A percentile compares a stretch with the other conserved stretches of the same genome.
phyloP scores from a whole-genome alignment of 2,329 filamentous ascomycete species.

The Graphilbum ipis-grandicollis region DNA sequence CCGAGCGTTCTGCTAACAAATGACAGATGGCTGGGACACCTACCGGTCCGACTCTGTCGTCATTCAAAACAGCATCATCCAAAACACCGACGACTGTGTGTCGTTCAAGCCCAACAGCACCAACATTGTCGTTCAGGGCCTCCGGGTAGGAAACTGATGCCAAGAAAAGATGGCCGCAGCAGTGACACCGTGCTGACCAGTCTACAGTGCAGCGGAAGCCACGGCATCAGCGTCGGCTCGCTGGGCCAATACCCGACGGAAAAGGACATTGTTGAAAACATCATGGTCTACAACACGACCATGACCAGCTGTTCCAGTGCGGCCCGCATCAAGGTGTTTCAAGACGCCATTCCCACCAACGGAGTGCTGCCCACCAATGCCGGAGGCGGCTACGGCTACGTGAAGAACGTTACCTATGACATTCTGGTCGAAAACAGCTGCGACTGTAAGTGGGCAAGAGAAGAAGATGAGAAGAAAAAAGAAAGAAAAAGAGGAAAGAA shows the following conservation, averaged over 20 bases:
- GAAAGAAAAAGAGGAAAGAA: too few species aligned
- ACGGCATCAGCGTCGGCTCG: slow-evolving; percentile 44
- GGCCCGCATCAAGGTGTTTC: slow-evolving; percentile 46
- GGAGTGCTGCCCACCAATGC: background rate
- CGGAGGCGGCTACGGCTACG: slow-evolving; percentile 39
- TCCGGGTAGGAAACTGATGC: slow-evolving; percentile 16
- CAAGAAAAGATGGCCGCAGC: too few species aligned
- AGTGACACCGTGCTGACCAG: too few species aligned
- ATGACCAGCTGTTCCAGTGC: slow-evolving; percentile 23
- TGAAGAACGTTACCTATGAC: slow-evolving; percentile 44
- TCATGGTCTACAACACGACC: slow-evolving; percentile 29
- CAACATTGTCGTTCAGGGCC: slow-evolving; percentile 38
- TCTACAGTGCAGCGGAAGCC: slow-evolving; percentile 38
- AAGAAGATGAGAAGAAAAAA: too few species aligned
- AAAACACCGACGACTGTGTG: slow-evolving; percentile 47
- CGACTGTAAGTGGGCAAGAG: slow-evolving; percentile 21
- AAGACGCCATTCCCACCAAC: slow-evolving; percentile 12
- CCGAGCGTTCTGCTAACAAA: slow-evolving; percentile 25
- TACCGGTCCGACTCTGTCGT: slow-evolving; percentile 29
- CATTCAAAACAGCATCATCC: slow-evolving; percentile 35
- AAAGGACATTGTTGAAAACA: slow-evolving; percentile 40
- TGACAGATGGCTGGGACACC: slow-evolving; percentile 43
- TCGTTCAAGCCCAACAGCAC: slow-evolving; percentile 47
- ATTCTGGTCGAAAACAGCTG: slow-evolving; percentile 38
- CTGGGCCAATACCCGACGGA: slow-evolving; percentile 40